A percentile compares a stretch with the other conserved stretches of the same genome.
phyloP scores from a whole-genome alignment of 371 early-diverging fungal genomes.

The Saksenaea oblongispora region DNA sequence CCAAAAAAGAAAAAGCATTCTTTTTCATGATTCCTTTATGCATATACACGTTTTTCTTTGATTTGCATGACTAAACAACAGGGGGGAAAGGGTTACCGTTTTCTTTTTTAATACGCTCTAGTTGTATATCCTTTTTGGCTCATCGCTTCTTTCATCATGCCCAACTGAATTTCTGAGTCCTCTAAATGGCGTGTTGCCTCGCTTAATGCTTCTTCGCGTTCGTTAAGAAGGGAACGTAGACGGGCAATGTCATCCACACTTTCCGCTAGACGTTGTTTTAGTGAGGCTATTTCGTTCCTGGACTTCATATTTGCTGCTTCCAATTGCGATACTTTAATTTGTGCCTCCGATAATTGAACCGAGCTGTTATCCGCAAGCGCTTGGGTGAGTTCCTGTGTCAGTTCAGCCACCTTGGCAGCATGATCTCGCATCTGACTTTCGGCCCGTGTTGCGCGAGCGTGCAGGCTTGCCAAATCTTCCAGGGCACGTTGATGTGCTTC shows the following conservation, averaged over 20 bases:
- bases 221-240: conserved; percentile 42
- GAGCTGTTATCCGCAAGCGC: conserved; percentile 11
- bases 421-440: conserved; percentile 49
- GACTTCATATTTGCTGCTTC: conserved; percentile 62
- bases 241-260: conserved; percentile 54
- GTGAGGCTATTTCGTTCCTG: conserved; percentile 52
- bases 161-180: conserved; percentile 62
- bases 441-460: conserved; percentile 41
- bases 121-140: conserved; percentile 45
- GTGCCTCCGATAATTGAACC: conserved; percentile 48
- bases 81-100: not conserved
- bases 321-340: conserved; percentile 56
- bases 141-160: conserved; percentile 65
- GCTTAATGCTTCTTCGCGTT: conserved; percentile 52
- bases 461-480: conserved; percentile 43
- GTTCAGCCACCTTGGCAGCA: conserved; percentile 27
- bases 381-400: conserved; percentile 29
- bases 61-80: no score
- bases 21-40: not conserved
- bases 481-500: conserved; percentile 49
- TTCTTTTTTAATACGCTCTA: not conserved
- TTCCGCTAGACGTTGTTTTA: conserved; percentile 57
- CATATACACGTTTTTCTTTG: conserved; percentile 1
- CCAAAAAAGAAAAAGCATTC: no score
- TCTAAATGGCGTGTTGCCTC: conserved; percentile 54